Evolutionary conservation across 805 yeast species (phyloP), one percentile per base, ranked within the genome.

Genomic region (Candida krabiensis): DNA sequence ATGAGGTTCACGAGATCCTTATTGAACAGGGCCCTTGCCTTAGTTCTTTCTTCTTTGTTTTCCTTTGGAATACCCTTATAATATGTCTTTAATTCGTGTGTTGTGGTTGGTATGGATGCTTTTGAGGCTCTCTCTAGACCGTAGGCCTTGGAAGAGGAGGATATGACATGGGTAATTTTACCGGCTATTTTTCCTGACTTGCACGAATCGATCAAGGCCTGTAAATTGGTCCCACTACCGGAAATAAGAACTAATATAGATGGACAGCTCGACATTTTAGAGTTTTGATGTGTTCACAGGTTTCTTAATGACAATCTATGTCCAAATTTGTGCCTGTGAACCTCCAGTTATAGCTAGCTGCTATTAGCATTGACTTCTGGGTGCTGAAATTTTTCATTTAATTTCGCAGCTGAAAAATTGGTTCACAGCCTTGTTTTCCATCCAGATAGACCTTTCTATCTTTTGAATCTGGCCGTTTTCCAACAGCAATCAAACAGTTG

Each of bases 141-240:
- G 57, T 73, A 93, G 2, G 99, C 99, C n/a, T 73, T 75, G 6
- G 83, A 67, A 30, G 84, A 78, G 12, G 97, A 90, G 8, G 98
- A 89, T 19, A 93, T 76, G 32, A 93, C 98, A 53, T 79, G 78
- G 19, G 77, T 71, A 35, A 93, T 86, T 22, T 69, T 66, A 9
- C 73, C 68, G 39, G 54, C 70, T 30, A 69, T 65, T 40, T 38
- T 50, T 18, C 66, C 69, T 12, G 55, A 61, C 3, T 52, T 48
- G 26, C 70, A 61, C 1, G 91, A 86, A 60, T 93, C 96, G 23
- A 93, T 88, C 27, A 93, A 69, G 0, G 99, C 98, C 61, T 93
- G 99, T 27, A 93, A 69, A 56, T 93, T 93, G n/a, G 97, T 80
- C 2, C 99, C 99, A 19, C 84, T 83, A 0, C 99, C 99, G 0